Evolutionary conservation across 2,329 filamentous ascomycete genomes (phyloP), one percentile per base, ranked within the genome.

Genomic region (Cytospora paraplurivora): DNA sequence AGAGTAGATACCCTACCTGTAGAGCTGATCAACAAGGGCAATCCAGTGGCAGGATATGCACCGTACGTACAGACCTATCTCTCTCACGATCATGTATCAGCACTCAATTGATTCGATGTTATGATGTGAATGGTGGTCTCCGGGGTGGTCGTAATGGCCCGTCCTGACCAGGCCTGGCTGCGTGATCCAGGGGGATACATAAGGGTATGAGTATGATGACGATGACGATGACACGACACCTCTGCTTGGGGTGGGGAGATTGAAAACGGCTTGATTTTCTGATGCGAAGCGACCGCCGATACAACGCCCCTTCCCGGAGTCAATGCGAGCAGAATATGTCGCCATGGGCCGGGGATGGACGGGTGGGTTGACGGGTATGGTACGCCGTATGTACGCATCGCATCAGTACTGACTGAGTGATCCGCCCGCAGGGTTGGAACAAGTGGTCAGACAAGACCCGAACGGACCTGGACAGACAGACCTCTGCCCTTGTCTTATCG

Each of bases 251-350:
- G 10, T 44, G 58, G 33, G 35, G 41, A 44, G 33, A 54, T 38
- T 44, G 17, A 47, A 37, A 38, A 61, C 32, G 58, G 19, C 37
- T 35, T 37, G 33, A 37, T 49, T 47, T 38, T 44, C 38, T 41
- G 50, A 60, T 35, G 58, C 58, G 51, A 61, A 37, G 58, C 58
- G 19, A 55, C 37, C 51, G 51, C 51, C 37, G 51, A 32, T 52
- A 50, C 58, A 44, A 60, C 50, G 51, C 34, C 44, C 50, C 58
- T 52, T 47, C 44, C 44, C n/a, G n/a, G 44, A 47, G 50, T 37
- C 37, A 37, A 38, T 41, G 49, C 27, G 50, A 37, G 51, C 41
- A 52, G 49, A 50, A 15, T 32, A 49, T 55, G 58, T 41, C 51
- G 41, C 54, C 50, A 49, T 61, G n/a, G 47, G 57, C 19, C 32